A percentile compares a stretch with the other conserved stretches of the same genome.
phyloP scores from a whole-genome alignment of 805 yeast species.

The Wickerhamomyces silvicola region DNA sequence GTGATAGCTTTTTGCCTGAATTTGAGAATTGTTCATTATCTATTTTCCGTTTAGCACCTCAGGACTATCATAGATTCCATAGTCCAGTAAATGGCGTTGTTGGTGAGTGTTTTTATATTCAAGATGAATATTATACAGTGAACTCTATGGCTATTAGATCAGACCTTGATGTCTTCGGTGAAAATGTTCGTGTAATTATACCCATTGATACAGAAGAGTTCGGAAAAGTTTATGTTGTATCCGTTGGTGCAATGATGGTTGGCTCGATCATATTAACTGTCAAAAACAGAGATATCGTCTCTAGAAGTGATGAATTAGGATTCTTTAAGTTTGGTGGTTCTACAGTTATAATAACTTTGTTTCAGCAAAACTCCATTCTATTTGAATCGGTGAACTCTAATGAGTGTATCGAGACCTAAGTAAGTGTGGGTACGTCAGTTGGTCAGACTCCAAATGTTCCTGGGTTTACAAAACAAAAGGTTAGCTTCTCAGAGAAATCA shows the following conservation, averaged over 20 bases:
- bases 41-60: constrained; percentile 89
- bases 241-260: constrained; percentile 99
- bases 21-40: constrained; percentile 51
- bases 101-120: constrained; percentile 59
- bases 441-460: constrained; percentile 57
- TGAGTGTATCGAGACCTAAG: constrained; percentile 71
- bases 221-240: constrained; percentile 70
- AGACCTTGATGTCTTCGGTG: constrained; percentile 85
- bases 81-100: constrained; percentile 74
- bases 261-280: constrained; percentile 79
- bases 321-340: constrained; percentile 97
- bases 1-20: constrained; percentile 31
- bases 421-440: constrained; percentile 85
- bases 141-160: constrained; percentile 96
- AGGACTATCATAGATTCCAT: constrained; percentile 93
- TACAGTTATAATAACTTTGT: constrained; percentile 65
- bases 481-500: constrained; percentile 39
- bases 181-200: constrained; percentile 72
- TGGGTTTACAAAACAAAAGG: constrained; percentile 44
- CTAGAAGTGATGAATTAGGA: constrained; percentile 80
- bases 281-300: constrained; percentile 47
- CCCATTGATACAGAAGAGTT: constrained; percentile 73
- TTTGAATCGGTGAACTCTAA: constrained; percentile 72
- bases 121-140: constrained; percentile 92
- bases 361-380: constrained; percentile 41